Conservation (phyloP, 1,139 yeast species). For the Magnusiomyces sp. region DNA sequence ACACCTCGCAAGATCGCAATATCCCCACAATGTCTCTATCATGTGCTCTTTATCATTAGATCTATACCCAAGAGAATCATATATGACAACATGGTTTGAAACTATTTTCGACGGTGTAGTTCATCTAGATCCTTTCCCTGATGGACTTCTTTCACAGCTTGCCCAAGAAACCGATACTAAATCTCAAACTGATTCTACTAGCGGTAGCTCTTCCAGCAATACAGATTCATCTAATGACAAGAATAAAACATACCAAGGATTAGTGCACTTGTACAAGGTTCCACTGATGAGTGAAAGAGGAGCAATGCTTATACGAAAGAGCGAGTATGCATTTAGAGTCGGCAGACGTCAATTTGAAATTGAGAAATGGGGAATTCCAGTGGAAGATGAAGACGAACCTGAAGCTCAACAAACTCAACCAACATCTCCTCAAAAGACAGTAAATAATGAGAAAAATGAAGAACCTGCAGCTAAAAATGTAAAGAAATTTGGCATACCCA, state of each 20-base stretch:
- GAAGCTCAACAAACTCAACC: background rate
- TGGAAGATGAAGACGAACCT: constrained; percentile 44
- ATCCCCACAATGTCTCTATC: constrained; percentile 42
- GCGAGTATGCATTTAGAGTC: constrained; percentile 81
- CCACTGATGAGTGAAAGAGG: constrained; percentile 73
- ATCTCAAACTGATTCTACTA: constrained; percentile 27
- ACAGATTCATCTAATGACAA: constrained; percentile 11
- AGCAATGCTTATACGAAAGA: constrained; percentile 61
- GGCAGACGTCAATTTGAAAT: constrained; percentile 78
- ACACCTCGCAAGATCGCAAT: constrained; percentile 40
- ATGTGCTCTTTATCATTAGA: constrained; percentile 56
- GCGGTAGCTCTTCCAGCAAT: constrained; percentile 39
- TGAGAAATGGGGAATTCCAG: constrained; percentile 92
- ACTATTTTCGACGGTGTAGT: constrained; percentile 58
- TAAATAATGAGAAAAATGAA: no score
- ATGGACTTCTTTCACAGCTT: constrained; percentile 38
- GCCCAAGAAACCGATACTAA: no score
- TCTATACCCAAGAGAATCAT: constrained; percentile 49
- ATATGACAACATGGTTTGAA: constrained; percentile 49
- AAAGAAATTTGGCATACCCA: background rate
- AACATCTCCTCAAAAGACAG: no score
- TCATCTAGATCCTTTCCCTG: constrained; percentile 76
- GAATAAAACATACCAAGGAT: constrained; percentile 49
- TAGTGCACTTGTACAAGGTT: constrained; percentile 63
- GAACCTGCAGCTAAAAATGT: background rate